These are phyloP conservation scores for Russula dissimulans DNA, from an alignment of 768 basidiomycete genomes.

Conservation along the genomic window DNA sequence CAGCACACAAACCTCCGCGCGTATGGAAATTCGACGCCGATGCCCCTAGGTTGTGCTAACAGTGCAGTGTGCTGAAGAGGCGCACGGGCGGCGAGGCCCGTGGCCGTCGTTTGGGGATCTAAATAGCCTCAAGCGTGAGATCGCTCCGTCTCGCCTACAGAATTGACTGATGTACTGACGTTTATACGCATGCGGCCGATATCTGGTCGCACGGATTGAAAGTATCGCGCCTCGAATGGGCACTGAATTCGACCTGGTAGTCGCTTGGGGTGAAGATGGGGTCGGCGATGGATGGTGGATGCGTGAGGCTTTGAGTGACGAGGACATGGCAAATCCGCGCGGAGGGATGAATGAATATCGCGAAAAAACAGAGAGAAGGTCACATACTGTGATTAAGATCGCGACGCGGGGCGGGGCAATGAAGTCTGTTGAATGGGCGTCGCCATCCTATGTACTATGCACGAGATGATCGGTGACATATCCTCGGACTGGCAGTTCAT, in stretches of 20 bases:
- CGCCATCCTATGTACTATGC: background rate
- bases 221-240: too few species aligned
- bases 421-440: background rate
- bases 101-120: too few species aligned
- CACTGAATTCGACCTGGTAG: too few species aligned
- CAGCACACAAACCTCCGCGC: background rate
- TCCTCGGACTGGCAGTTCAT: too few species aligned
- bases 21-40: background rate
- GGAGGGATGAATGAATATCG: background rate
- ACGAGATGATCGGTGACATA: too few species aligned
- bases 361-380: background rate
- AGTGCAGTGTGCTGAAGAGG: too few species aligned
- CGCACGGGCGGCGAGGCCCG: too few species aligned
- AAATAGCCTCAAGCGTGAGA: background rate
- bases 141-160: background rate
- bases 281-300: too few species aligned
- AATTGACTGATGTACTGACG: background rate
- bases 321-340: background rate
- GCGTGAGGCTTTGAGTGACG: background rate
- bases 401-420: too few species aligned
- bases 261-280: too few species aligned
- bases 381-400: background rate
- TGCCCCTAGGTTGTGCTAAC: too few species aligned
- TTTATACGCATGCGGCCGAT: background rate
- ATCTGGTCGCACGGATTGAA: background rate